Conservation (phyloP, 345 rosid genomes). For the Syzygium aromaticum region DNA sequence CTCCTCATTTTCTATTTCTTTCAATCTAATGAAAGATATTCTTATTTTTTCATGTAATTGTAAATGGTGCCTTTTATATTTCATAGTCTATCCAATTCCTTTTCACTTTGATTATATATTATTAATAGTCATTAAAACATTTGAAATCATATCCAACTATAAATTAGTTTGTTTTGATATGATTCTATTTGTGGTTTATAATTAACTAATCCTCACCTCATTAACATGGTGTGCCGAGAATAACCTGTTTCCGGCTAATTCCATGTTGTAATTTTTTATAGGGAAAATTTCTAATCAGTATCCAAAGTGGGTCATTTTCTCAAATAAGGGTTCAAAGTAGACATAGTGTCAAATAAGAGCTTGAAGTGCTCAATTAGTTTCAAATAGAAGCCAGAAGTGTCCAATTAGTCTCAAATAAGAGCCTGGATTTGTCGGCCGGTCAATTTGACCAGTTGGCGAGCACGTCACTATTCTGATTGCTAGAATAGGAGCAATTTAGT, state of each 20-base stretch:
- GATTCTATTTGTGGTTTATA: not conserved
- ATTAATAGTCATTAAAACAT: not conserved
- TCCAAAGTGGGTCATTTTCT: no score
- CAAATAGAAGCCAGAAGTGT: no score
- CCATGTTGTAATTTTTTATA: not conserved
- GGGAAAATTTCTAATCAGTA: not conserved
- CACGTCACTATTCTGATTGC: no score
- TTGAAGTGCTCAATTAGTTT: no score
- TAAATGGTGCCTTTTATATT: not conserved
- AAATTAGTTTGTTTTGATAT: not conserved
- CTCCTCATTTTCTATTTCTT: not conserved
- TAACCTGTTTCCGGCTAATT: not conserved
- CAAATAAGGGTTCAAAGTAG: no score
- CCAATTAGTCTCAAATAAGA: no score
- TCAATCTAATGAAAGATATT: not conserved
- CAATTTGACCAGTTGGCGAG: no score
- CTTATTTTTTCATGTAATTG: not conserved
- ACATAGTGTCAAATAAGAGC: no score
- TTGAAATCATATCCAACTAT: no score
- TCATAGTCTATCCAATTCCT: not conserved
- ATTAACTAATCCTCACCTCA: not conserved
- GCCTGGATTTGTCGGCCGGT: no score
- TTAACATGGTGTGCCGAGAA: not conserved
- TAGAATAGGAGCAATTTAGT: no score
- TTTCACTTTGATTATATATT: not conserved